Conservation (phyloP, 2,329 filamentous ascomycete genomes). For the Pseudogymnoascus sp. region DNA sequence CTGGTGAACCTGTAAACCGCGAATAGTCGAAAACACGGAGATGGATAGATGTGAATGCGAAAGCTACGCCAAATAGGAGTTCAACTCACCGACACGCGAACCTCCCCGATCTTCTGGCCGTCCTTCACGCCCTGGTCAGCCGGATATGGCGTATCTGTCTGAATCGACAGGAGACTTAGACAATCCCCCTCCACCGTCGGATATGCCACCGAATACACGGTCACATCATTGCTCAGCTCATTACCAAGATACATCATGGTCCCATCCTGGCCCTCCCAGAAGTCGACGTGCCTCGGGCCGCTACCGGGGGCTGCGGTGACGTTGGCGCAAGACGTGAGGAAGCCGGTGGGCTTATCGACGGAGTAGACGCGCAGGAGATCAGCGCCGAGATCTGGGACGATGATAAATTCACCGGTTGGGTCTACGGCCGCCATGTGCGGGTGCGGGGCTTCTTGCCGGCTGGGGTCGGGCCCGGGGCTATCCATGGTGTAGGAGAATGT, state of each 20-base stretch:
- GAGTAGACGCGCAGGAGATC: conserved; percentile 41
- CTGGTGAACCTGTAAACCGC: not conserved
- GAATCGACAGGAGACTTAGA: conserved; percentile 37
- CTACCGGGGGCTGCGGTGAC: conserved; percentile 32
- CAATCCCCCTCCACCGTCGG: conserved; percentile 29
- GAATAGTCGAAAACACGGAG: not conserved
- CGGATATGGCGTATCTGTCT: conserved; percentile 40
- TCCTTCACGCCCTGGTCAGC: conserved; percentile 33
- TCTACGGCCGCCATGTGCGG: conserved; percentile 46
- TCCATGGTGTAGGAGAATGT: conserved; percentile 34
- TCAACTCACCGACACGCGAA: conserved; percentile 32
- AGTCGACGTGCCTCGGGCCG: conserved; percentile 47
- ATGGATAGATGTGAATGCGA: not conserved
- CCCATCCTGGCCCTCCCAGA: conserved; percentile 31
- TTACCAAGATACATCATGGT: conserved; percentile 36
- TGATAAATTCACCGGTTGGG: conserved; percentile 40
- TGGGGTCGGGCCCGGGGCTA: conserved; percentile 28
- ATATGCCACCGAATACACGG: conserved; percentile 32
- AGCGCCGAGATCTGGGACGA: conserved; percentile 45
- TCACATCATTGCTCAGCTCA: conserved; percentile 38
- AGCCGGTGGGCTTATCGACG: conserved; percentile 33
- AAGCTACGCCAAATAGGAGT: not conserved
- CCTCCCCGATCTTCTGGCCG: conserved; percentile 46
- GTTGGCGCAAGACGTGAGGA: conserved; percentile 32
- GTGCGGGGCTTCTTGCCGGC: conserved; percentile 38